Conservation (phyloP, 164 flowering plant species). For the Vitis cinerea region DNA sequence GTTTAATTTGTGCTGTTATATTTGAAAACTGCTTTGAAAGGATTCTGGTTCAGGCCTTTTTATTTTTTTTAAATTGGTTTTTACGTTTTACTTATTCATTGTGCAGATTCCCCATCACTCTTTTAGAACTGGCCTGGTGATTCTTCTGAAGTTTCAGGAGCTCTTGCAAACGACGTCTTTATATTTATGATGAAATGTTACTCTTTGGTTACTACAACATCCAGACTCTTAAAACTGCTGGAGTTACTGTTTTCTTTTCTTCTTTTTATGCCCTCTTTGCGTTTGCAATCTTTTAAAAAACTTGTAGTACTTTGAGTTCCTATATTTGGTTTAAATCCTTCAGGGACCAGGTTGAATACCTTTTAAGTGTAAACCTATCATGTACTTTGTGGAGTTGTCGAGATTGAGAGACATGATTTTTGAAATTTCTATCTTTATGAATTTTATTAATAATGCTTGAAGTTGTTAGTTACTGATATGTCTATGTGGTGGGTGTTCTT, state of each 20-base stretch:
- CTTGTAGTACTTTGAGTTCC: conserved; percentile 22
- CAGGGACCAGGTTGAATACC: conserved; percentile 8
- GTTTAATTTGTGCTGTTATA: background rate
- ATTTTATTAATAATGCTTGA: too few species aligned
- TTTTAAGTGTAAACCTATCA: background rate
- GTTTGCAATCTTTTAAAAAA: conserved; percentile 11
- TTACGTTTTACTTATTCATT: conserved; percentile 33
- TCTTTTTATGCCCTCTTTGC: conserved; percentile 2
- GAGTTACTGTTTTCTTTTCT: conserved; percentile 21
- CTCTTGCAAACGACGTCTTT: conserved; percentile 45
- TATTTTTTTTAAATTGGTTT: conserved; percentile 23
- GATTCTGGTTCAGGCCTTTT: conserved; percentile 9
- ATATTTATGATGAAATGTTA: conserved; percentile 30
- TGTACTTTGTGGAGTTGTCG: too few species aligned
- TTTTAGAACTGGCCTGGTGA: conserved; percentile 52
- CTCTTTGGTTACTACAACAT: conserved; percentile 26
- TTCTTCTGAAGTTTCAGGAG: conserved; percentile 59
- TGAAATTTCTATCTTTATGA: too few species aligned
- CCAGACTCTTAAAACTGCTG: conserved; percentile 25
- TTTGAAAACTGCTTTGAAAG: conserved; percentile 5
- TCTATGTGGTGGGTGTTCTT: too few species aligned
- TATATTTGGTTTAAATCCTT: conserved; percentile 21
- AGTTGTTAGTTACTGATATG: too few species aligned
- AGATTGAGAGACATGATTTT: too few species aligned
- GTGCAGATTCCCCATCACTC: conserved; percentile 51